Evolutionary conservation across 495 filamentous ascomycete species (phyloP).

Genomic region (Parathielavia appendiculata): DNA sequence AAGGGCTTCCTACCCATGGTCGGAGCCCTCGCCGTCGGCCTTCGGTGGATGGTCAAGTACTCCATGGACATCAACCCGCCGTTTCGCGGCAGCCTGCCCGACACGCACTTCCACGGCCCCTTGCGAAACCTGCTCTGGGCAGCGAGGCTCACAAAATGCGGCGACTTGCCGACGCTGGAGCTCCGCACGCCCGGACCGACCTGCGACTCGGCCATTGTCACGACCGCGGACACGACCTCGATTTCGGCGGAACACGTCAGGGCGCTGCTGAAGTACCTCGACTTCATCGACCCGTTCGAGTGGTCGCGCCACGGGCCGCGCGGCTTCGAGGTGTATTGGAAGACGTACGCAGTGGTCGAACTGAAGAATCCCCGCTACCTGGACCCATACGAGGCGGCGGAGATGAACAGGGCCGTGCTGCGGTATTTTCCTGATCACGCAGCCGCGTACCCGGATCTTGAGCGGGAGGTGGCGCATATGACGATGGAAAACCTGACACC

Average conservation of each 20-base stretch:
- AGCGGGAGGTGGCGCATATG: no score
- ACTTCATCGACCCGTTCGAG: neutral
- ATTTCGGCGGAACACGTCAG: neutral
- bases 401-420: no score
- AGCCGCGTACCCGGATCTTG: no score
- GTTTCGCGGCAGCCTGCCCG: neutral
- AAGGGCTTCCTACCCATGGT: neutral
- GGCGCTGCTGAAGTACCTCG: conserved; percentile 4
- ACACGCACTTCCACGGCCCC: neutral
- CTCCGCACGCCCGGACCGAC: neutral
- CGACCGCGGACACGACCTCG: neutral
- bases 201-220: neutral
- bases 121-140: neutral
- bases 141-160: no score
- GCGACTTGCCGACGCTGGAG: neutral
- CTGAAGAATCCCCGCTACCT: neutral
- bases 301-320: neutral
- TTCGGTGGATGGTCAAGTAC: neutral
- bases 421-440: no score
- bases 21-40: conserved; percentile 10
- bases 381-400: neutral
- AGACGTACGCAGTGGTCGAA: neutral
- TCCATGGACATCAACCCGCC: conserved; percentile 10
- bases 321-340: conserved; percentile 7
- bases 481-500: no score